Evolutionary conservation across 495 filamentous ascomycete species (phyloP), one percentile per base, ranked within the genome.

Genomic region (Lasiosphaeris hirsuta): DNA sequence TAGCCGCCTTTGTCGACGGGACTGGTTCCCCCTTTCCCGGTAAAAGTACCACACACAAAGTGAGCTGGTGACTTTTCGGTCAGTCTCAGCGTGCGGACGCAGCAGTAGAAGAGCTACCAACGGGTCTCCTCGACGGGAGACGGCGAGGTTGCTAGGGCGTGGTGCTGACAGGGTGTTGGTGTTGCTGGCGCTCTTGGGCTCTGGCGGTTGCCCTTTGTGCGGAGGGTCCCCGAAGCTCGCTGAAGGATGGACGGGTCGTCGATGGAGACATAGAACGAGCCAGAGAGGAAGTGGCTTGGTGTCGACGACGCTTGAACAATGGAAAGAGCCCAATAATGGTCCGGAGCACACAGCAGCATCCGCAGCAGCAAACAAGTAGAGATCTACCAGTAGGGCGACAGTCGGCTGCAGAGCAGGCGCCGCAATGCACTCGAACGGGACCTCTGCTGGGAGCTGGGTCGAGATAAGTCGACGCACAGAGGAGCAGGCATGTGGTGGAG

Each of bases 381-480:
- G 59, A 61, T 63, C 61, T 65, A 58, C 66, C 61, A 69, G 63
- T 64, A 53, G 55, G 48, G 58, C 18, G 36, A 56, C 61, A 60
- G 57, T 65, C 38, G 45, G 57, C 63, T 69, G 67, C 69, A 70
- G 60, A 63, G 52, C 63, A 57, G 65, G 62, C 65, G 63, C 69
- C 62, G 65, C 59, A 63, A 69, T 61, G 69, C 63, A 68, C 60
- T 62, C 60, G 47, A 30, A 30, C 23, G 23, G 23, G 60, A 56
- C 57, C 54, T 64, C 52, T 54, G 53, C 51, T 54, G 53, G 23
- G 58, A 60, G 43, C 61, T 63, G 63, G 64, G 49, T 59, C 51
- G 49, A 68, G 57, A 67, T 63, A 62, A 67, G 61, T 65, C 64
- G 63, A 62, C 62, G 60, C 65, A 64, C 59, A 60, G 58, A 58